A percentile compares a stretch with the other conserved stretches of the same genome.
Conservation (phyloP, 225 moss, liverwort and hornwort species). For the Lunularia cruciata region DNA sequence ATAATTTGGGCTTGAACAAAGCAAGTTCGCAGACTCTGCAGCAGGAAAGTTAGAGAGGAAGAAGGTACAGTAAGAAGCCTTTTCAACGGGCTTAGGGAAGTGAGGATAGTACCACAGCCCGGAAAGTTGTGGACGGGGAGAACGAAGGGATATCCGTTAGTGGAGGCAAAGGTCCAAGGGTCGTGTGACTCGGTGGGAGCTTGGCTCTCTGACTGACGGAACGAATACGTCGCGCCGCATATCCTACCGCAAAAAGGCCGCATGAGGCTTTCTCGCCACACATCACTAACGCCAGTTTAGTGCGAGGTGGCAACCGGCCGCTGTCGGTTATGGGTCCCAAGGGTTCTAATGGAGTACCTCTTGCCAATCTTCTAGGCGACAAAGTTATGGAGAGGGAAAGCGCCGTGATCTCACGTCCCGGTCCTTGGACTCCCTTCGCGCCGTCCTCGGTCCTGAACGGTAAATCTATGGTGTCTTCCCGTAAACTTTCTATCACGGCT, state of each 20-base stretch:
- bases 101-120: no score
- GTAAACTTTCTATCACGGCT: no score
- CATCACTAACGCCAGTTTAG: neutral
- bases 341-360: neutral
- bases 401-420: neutral
- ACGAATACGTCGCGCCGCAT: slow-evolving; percentile 10
- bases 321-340: neutral
- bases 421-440: neutral
- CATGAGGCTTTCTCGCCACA: neutral
- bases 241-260: slow-evolving; percentile 1
- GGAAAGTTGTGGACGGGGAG: no score
- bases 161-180: no score
- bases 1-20: no score
- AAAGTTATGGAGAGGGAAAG: neutral
- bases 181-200: slow-evolving; percentile 14
- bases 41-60: no score
- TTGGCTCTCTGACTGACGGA: neutral
- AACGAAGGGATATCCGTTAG: no score
- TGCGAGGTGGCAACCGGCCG: neutral
- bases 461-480: no score
- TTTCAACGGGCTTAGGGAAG: no score
- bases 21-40: no score
- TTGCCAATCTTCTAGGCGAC: neutral
- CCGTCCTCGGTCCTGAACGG: no score
- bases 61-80: no score